Evolutionary conservation across 495 filamentous ascomycete genomes (phyloP), one percentile per base, ranked within the genome.

Genomic region (Ascobolus immersus): DNA sequence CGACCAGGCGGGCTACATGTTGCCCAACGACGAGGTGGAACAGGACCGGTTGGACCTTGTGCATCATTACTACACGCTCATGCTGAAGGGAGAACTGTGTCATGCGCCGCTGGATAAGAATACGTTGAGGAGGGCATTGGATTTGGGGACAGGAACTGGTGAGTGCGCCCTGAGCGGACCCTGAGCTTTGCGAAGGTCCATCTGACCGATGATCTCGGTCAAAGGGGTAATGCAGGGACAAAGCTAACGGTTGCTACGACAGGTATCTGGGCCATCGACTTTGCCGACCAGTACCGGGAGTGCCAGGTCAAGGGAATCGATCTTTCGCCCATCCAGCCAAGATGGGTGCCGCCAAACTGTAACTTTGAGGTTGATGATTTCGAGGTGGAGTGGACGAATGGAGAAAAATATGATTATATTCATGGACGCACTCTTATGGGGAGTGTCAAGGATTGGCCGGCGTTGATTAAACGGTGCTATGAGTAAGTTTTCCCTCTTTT

Each of bases 301-400:
- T n/a, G n/a, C 15, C 49, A 56, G 26, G 62, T 75, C 33, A 62
- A 56, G 36, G 72, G 71, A 25, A 67, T 60, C 6, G 70, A 73
- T 39, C 56, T 76, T 12, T 68, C 64, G 3, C 63, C 68, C 12
- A 67, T 71, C 14, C 70, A 74, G 41, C 69, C 69, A 20, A 55
- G 44, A 9, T 62, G 52, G 50, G 47, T 55, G 6, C 53, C 55
- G 8, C 53, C 55, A 21, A 45, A 44, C 25, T 42, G 39, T 14
- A 57, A 57, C 31, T 72, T 74, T 38, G 60, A 77, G 39, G 44
- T 66, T 28, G 63, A 68, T 34, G 63, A 66, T 34, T 40, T 57
- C n/a, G 54, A 56, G 18, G 54, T 45, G 23, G 46, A 52, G 12
- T 69, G 64, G 64, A 57, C 55, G 0, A 66, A 50, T 35, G 37